Evolutionary conservation across 768 basidiomycete genomes (phyloP).

Genomic region (Rhodotorula diobovata): DNA sequence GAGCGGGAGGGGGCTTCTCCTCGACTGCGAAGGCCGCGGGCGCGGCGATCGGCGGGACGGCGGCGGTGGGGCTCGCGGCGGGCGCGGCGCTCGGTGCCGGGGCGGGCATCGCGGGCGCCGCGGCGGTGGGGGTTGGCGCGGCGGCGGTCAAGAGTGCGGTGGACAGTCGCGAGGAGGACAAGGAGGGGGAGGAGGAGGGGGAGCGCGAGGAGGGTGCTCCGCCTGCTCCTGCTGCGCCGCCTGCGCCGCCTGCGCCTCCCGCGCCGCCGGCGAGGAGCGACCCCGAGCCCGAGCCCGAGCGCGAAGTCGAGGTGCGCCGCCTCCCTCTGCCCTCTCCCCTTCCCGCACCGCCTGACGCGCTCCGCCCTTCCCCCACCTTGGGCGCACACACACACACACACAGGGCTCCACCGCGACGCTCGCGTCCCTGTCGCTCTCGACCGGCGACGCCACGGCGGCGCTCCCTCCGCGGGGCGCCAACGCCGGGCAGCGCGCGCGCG

Average conservation of each 20-base stretch:
- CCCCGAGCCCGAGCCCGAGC: slow-evolving; percentile 42
- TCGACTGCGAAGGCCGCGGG: not conserved
- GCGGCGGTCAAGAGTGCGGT: slow-evolving; percentile 18
- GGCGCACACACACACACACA: too few species aligned
- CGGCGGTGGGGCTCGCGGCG: slow-evolving; percentile 51
- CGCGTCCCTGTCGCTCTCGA: not conserved
- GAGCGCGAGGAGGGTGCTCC: slow-evolving; percentile 48
- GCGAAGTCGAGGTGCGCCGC: slow-evolving; percentile 4
- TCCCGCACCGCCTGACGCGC: too few species aligned
- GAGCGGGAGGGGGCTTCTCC: not conserved
- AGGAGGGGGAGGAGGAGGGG: slow-evolving; percentile 48
- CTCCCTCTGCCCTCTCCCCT: not conserved
- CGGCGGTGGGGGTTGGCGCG: slow-evolving; percentile 30
- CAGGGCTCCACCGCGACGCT: not conserved
- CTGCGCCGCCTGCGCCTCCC: slow-evolving; percentile 47
- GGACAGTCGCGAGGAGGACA: slow-evolving; percentile 5
- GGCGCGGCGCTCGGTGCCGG: slow-evolving; percentile 31
- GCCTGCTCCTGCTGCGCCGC: slow-evolving; percentile 49
- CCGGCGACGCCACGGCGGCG: not conserved
- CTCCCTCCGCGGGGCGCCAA: slow-evolving; percentile 10
- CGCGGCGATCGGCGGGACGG: slow-evolving; percentile 52
- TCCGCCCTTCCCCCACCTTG: too few species aligned
- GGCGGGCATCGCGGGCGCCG: slow-evolving; percentile 34
- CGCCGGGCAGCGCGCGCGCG: slow-evolving; percentile 52
- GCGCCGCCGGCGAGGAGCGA: slow-evolving; percentile 42